A percentile compares a stretch with the other conserved stretches of the same genome.
These are phyloP conservation scores for Claviceps purpurea DNA, from an alignment of 2,329 filamentous ascomycete species.

Conservation along the genomic window DNA sequence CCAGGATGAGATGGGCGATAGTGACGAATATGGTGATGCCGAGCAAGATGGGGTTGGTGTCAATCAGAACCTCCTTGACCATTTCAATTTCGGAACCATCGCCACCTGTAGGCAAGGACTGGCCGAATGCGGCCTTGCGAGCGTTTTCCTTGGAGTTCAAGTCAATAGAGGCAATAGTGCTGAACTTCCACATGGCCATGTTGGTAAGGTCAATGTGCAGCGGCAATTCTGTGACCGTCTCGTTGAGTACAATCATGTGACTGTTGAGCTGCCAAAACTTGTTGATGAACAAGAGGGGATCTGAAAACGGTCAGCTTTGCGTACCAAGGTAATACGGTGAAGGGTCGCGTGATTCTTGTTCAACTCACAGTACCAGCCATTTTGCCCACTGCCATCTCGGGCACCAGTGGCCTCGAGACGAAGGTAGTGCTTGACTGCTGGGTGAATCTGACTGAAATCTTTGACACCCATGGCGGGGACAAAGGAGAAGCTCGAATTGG, in stretches of 20 bases:
- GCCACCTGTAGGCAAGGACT: constrained; percentile 58
- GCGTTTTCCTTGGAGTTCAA: constrained; percentile 75
- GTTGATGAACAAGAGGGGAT: constrained; percentile 81
- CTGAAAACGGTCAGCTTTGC: constrained; percentile 16
- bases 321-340: not conserved
- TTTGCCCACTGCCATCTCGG: constrained; percentile 70
- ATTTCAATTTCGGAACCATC: constrained; percentile 93
- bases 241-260: constrained; percentile 86
- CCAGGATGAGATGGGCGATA: constrained; percentile 85
- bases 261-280: constrained; percentile 92
- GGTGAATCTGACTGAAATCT: constrained; percentile 52
- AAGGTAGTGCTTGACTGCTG: constrained; percentile 64
- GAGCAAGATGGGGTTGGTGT: constrained; percentile 87
- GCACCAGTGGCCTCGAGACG: constrained; percentile 68
- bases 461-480: constrained; percentile 67
- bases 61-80: constrained; percentile 88
- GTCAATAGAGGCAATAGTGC: constrained; percentile 70
- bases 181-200: constrained; percentile 80
- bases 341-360: not conserved
- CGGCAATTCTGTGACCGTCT: constrained; percentile 70
- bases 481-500: constrained; percentile 82
- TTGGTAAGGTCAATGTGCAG: constrained; percentile 76
- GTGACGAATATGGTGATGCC: constrained; percentile 73
- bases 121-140: constrained; percentile 62
- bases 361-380: constrained; percentile 69